These are phyloP conservation scores for Tephrocybe sp. DNA, from an alignment of 768 basidiomycete species.

Conservation along the genomic window DNA sequence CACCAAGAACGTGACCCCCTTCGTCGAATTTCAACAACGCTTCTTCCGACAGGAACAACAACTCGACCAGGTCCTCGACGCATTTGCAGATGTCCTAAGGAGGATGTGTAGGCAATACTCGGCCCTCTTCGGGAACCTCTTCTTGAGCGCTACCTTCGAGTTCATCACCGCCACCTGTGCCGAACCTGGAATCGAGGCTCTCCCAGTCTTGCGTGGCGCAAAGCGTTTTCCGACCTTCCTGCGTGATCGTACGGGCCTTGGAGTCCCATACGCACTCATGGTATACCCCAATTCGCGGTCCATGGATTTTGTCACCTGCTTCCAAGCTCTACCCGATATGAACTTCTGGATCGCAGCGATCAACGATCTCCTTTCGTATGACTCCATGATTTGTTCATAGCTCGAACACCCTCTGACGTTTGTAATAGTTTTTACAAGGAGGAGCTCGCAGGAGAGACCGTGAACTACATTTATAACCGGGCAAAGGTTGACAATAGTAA, in stretches of 20 bases:
- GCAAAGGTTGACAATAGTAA: slow-evolving; percentile 9
- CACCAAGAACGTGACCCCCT: neutral
- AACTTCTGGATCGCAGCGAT: slow-evolving; percentile 13
- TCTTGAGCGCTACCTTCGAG: neutral
- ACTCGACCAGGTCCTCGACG: slow-evolving; percentile 11
- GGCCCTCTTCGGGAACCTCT: neutral
- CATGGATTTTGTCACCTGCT: slow-evolving; percentile 1
- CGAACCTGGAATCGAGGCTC: no score
- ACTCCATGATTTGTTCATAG: neutral
- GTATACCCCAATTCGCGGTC: slow-evolving; percentile 10
- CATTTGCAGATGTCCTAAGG: neutral
- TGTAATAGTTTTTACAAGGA: slow-evolving; percentile 18
- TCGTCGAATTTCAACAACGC: slow-evolving; percentile 11
- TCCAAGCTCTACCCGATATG: slow-evolving; percentile 1
- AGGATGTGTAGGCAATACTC: neutral
- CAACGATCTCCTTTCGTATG: slow-evolving; percentile 16
- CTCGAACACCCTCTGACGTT: neutral
- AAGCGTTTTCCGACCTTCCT: slow-evolving; percentile 18
- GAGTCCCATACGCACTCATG: slow-evolving; percentile 12
- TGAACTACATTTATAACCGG: slow-evolving; percentile 14
- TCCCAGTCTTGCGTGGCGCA: neutral
- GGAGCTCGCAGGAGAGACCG: slow-evolving; percentile 17
- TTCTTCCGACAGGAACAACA: slow-evolving; percentile 10
- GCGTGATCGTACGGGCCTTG: slow-evolving; percentile 12
- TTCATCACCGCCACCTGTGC: slow-evolving; percentile 1